phyloP scores from a whole-genome alignment of 345 rosid species.

The Linum usitatissimum region DNA sequence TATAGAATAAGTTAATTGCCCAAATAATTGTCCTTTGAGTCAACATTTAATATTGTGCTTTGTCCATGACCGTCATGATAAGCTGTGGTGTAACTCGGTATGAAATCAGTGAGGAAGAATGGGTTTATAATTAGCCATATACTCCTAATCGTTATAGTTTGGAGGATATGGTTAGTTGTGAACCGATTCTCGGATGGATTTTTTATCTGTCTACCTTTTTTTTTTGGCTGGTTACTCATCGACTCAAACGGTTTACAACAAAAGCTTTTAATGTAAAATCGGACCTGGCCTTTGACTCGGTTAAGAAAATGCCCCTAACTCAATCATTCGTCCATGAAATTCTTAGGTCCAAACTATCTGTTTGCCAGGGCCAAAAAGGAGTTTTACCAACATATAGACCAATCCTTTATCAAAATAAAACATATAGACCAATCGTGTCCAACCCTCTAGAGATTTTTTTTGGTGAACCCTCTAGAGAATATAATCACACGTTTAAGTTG shows the following conservation, averaged over 20 bases:
- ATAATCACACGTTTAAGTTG: no score
- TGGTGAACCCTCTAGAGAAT: no score
- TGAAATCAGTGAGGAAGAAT: constrained; percentile 39
- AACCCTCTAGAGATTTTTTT: no score
- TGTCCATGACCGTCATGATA: no score
- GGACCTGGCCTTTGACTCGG: constrained; percentile 39
- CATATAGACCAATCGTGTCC: no score
- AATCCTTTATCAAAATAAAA: no score
- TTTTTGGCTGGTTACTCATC: constrained; percentile 26
- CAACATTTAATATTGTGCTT: no score
- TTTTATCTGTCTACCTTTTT: constrained; percentile 42
- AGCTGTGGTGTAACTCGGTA: constrained; percentile 37
- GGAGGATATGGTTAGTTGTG: no score
- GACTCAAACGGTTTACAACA: constrained; percentile 53
- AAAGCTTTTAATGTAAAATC: constrained; percentile 25
- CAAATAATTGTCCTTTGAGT: no score
- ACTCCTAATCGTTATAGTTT: constrained; percentile 59
- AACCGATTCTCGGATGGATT: no score
- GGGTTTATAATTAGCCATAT: constrained; percentile 56
- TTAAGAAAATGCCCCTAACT: constrained; percentile 51
- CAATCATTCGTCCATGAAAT: constrained; percentile 73
- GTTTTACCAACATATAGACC: no score
- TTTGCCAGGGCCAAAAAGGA: constrained; percentile 74
- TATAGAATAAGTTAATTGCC: no score
- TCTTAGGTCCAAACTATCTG: constrained; percentile 59